Conservation (phyloP, 2,329 filamentous ascomycete species). For the Neurospora sp. region DNA sequence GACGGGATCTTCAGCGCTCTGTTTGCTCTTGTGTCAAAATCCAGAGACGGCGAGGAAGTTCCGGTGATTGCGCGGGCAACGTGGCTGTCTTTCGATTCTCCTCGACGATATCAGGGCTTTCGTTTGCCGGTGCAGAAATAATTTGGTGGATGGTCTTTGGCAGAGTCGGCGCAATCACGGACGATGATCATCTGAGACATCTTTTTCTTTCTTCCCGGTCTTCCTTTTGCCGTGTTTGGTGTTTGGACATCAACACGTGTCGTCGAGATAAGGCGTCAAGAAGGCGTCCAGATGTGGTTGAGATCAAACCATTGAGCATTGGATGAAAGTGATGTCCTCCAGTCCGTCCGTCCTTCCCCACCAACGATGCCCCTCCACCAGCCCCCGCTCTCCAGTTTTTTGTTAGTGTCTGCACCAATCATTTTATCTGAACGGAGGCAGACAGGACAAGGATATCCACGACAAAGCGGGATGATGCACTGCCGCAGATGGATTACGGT, state of each 20-base stretch:
- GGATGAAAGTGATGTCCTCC: not conserved
- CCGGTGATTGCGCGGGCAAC: not conserved
- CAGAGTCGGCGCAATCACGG: not conserved
- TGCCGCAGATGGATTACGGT: too few species aligned
- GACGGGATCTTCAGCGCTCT: too few species aligned
- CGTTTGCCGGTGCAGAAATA: not conserved
- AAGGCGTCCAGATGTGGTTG: not conserved
- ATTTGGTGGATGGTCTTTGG: not conserved
- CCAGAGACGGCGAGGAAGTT: not conserved
- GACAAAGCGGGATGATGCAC: not conserved
- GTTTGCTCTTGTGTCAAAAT: not conserved
- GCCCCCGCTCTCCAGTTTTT: not conserved
- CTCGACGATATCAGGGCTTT: not conserved
- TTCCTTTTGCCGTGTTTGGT: not conserved
- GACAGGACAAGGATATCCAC: not conserved
- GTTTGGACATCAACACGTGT: not conserved
- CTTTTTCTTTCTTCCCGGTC: not conserved
- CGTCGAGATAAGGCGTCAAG: not conserved
- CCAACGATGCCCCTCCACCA: not conserved
- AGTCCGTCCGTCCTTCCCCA: not conserved
- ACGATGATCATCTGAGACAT: not conserved
- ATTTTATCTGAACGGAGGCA: not conserved
- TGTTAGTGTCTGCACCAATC: not conserved
- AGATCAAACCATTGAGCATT: not conserved
- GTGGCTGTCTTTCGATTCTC: not conserved